A percentile compares a stretch with the other conserved stretches of the same genome.
These are phyloP conservation scores for Penicillium waksmanii DNA, from an alignment of 495 filamentous ascomycete species.

Conservation along the genomic window DNA sequence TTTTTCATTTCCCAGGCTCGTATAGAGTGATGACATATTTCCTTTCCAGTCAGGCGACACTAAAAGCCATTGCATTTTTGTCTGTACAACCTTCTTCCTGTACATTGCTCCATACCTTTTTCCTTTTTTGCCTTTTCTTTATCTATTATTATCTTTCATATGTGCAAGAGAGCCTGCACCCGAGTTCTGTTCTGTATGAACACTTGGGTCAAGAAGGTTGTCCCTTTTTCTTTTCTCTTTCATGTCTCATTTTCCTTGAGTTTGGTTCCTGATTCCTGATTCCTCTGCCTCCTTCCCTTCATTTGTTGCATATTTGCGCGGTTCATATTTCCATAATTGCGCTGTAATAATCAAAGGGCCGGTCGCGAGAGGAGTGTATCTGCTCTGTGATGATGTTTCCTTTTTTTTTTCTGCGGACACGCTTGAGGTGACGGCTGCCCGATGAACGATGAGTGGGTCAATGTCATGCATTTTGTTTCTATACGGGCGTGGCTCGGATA, in stretches of 20 bases:
- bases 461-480: constrained; percentile 27
- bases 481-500: constrained; percentile 11
- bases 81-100: constrained; percentile 32
- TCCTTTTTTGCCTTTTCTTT: constrained; percentile 25
- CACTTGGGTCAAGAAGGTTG: background rate
- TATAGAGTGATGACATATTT: constrained; percentile 9
- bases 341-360: constrained; percentile 25
- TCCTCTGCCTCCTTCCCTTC: constrained; percentile 15
- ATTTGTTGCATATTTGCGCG: constrained; percentile 35
- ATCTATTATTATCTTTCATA: constrained; percentile 11
- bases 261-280: constrained; percentile 8
- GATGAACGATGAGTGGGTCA: constrained; percentile 21
- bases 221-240: constrained; percentile 23
- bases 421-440: background rate
- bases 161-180: constrained; percentile 12
- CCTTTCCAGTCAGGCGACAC: constrained; percentile 10
- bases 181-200: constrained; percentile 10
- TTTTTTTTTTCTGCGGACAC: constrained; percentile 13
- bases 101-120: constrained; percentile 27
- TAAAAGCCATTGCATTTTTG: constrained; percentile 24
- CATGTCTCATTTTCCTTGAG: constrained; percentile 13
- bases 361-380: background rate
- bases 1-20: constrained; percentile 6
- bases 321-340: constrained; percentile 32
- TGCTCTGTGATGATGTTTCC: constrained; percentile 22